Evolutionary conservation across 768 basidiomycete genomes (phyloP).

Genomic region (Lactarius deliciosus): DNA sequence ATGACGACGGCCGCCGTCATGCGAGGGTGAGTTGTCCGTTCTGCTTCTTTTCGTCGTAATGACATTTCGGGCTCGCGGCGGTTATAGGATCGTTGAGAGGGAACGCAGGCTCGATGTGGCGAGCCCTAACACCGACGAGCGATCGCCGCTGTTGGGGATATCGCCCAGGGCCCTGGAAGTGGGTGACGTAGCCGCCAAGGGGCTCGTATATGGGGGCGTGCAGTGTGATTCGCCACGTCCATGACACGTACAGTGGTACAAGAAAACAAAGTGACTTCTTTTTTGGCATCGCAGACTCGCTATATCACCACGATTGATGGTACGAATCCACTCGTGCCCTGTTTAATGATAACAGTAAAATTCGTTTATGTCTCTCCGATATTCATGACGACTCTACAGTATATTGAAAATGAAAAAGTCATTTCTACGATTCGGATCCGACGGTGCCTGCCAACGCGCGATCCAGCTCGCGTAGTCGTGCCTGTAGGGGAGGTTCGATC

Average conservation of each 20-base stretch:
- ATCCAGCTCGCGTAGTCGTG: constrained; percentile 24
- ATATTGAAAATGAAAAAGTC: background rate
- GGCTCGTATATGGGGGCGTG: constrained; percentile 5
- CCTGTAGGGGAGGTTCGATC: background rate
- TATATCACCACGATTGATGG: background rate
- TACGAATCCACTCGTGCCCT: background rate
- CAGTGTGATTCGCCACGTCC: constrained; percentile 6
- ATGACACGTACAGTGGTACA: constrained; percentile 32
- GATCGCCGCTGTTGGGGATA: constrained; percentile 18
- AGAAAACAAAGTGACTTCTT: constrained; percentile 54
- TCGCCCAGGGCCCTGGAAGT: constrained; percentile 3
- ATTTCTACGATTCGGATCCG: background rate
- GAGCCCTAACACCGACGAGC: constrained; percentile 15
- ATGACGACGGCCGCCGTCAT: constrained; percentile 73
- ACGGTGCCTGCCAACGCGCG: background rate
- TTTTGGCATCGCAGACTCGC: background rate
- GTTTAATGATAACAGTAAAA: background rate
- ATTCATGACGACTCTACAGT: background rate
- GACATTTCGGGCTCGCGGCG: background rate
- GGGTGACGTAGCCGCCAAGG: background rate
- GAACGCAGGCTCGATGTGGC: constrained; percentile 36
- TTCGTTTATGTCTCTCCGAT: background rate
- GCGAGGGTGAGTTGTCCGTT: constrained; percentile 57
- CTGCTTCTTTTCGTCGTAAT: background rate
- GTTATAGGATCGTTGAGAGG: constrained; percentile 54